phyloP scores from a whole-genome alignment of 352 stramenopile species.

The Phytopythium mirpurense region DNA sequence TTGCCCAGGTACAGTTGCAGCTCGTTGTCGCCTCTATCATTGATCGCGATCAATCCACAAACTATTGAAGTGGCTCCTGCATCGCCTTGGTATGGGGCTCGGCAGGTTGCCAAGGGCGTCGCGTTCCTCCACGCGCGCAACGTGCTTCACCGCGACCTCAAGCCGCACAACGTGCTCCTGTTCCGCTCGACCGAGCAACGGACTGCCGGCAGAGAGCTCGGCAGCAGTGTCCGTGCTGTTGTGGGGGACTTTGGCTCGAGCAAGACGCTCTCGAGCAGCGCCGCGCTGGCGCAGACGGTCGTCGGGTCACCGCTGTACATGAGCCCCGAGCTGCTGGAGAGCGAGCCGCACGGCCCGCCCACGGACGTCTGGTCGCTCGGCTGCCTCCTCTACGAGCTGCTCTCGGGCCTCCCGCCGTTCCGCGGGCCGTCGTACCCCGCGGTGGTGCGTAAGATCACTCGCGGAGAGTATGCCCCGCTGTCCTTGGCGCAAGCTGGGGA shows the following conservation, averaged over 20 bases:
- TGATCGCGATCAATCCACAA: background rate
- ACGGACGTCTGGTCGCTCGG: slow-evolving; percentile 81
- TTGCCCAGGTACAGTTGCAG: slow-evolving; percentile 21
- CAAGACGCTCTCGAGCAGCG: slow-evolving; percentile 31
- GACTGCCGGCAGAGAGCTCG: background rate
- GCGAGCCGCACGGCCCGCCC: slow-evolving; percentile 43
- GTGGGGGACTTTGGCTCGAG: slow-evolving; percentile 71
- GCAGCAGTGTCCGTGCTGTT: slow-evolving; percentile 57
- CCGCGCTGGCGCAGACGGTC: slow-evolving; percentile 30
- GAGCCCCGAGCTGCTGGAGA: slow-evolving; percentile 65
- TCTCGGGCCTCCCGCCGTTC: slow-evolving; percentile 61
- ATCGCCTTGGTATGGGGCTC: background rate
- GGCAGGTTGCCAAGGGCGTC: slow-evolving; percentile 84
- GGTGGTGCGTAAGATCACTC: slow-evolving; percentile 42
- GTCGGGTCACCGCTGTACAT: slow-evolving; percentile 75
- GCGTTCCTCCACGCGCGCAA: slow-evolving; percentile 47
- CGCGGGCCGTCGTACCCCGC: slow-evolving; percentile 32
- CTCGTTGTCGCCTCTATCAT: background rate
- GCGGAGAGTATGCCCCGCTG: slow-evolving; percentile 26
- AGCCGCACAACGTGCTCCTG: slow-evolving; percentile 82
- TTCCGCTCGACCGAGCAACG: slow-evolving; percentile 21
- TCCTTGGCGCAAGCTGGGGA: slow-evolving; percentile 8
- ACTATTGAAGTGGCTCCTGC: too few relatives aligned
- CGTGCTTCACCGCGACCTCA: slow-evolving; percentile 84
- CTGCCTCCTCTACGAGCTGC: slow-evolving; percentile 74